These are phyloP conservation scores for Wickerhamomyces xylosicus DNA, from an alignment of 805 yeast genomes.

Conservation along the genomic window DNA sequence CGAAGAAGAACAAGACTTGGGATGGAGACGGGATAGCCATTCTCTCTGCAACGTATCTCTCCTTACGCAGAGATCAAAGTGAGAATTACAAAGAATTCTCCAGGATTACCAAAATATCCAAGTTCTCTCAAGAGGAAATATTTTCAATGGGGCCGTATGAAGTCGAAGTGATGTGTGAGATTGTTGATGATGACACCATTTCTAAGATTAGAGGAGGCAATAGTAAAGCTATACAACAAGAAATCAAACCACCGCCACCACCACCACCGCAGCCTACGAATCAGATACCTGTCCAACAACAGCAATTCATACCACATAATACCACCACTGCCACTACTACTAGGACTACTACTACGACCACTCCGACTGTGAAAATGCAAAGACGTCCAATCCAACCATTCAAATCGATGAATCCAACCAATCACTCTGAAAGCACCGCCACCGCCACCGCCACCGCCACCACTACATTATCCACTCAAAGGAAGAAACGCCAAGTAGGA, in stretches of 20 bases:
- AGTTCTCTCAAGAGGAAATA: slow-evolving; percentile 26
- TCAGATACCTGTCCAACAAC: neutral
- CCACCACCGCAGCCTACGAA: neutral
- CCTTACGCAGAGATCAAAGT: slow-evolving; percentile 24
- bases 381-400: neutral
- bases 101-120: slow-evolving; percentile 9
- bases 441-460: neutral
- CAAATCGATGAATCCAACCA: slow-evolving; percentile 3
- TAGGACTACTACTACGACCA: no score
- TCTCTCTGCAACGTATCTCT: slow-evolving; percentile 17
- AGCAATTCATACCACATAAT: neutral
- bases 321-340: no score
- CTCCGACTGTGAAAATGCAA: no score
- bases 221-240: neutral
- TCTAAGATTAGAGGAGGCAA: slow-evolving; percentile 9
- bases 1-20: slow-evolving; percentile 86
- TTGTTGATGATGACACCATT: slow-evolving; percentile 18
- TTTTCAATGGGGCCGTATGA: slow-evolving; percentile 50
- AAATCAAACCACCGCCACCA: neutral
- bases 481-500: slow-evolving; percentile 6
- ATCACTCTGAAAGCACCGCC: neutral
- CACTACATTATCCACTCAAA: neutral
- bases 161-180: slow-evolving; percentile 45
- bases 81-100: slow-evolving; percentile 21
- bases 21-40: slow-evolving; percentile 75